Evolutionary conservation across 2,329 filamentous ascomycete species (phyloP), one percentile per base, ranked within the genome.

Genomic region (Eurotiales sp.): DNA sequence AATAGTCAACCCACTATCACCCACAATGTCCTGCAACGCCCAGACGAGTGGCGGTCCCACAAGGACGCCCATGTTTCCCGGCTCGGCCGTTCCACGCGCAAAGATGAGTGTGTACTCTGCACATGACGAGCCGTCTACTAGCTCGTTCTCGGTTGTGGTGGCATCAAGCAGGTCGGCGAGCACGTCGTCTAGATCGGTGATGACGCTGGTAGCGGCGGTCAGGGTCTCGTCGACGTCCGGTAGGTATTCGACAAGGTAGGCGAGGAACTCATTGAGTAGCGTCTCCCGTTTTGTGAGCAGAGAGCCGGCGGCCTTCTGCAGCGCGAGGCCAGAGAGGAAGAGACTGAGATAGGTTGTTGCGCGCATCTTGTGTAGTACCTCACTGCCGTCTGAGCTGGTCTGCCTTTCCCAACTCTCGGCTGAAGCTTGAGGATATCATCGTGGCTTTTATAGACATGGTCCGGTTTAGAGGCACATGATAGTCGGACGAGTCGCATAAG

Each of bases 31-130:
- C 12, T 52, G 44, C 43, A 59, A 21, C 21, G 57, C 57, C 37
- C 54, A 52, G 12, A 59, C 55, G 22, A 59, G 32, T 8, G 57
- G 57, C n/a, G 57, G 57, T 19, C 57, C 57, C 11, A 55, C 54
- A 10, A 55, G 37, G 1, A 55, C 42, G 14, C 56, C 56, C 29
- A 58, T 53, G 45, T 59, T 59, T 5, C 57, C 57, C 1, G 57
- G 57, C 36, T 59, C 57, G n/a, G 54, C 30, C 2, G 57, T 59
- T 8, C 57, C 57, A 21, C 57, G 56, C 15, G 57, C 57, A 36
- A 55, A 59, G 19, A 59, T 51, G 22, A 59, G 51, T 2, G 57
- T 59, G 11, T 50, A 58, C 25, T 56, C 54, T 6, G 25, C 55
- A 30, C 57, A 59, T 5, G 51, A 41, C 2, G 45, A 5, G 6